Evolutionary conservation across 257 asterid genomes (phyloP), one percentile per base, ranked within the genome.

Genomic region (Verbena officinalis): DNA sequence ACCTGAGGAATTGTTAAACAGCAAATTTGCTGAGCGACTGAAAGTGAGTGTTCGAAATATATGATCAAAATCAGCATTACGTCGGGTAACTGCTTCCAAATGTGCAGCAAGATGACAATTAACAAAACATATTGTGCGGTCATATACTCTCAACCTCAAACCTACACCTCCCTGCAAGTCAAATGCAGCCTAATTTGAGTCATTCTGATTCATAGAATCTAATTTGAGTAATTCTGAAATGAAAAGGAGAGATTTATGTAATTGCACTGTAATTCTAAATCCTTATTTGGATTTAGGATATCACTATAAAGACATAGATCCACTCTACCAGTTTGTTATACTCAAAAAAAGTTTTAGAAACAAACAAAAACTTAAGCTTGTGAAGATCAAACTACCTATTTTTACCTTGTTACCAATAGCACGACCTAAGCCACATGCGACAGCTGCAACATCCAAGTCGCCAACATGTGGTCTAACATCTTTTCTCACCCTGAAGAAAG

Each of bases 91-190:
- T 64, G 98, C 98, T 80, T 91, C 98, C 68, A 91, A 76, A 82
- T 91, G 98, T 57, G 98, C 98, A 72, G 96, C 96, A 45, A 91
- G 78, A 78, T 91, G 98, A 54, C 96, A 91, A 64, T 91, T 91
- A n/a, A 64, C 80, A 30, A 86, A 91, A 79, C 98, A 89, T 74
- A 86, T 81, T 39, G 83, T 82, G 54, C 96, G 87, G 57, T 89
- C 98, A 73, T 39, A 89, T 48, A 91, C 96, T 83, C 98, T 87
- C 83, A 91, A 74, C 84, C 96, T 79, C 79, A 91, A 75, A 19
- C 95, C 96, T 8, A 91, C 98, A 65, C 96, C 98, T 7, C 98
- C 96, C 92, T 91, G 92, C 81, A 78, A 57, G 24, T 21, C 11
- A 23, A 24, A 39, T 73, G 19, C 33, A 43, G 50, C 42, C 15